Conservation (phyloP, 768 basidiomycete species). For the Amanita pseudoporphyria region DNA sequence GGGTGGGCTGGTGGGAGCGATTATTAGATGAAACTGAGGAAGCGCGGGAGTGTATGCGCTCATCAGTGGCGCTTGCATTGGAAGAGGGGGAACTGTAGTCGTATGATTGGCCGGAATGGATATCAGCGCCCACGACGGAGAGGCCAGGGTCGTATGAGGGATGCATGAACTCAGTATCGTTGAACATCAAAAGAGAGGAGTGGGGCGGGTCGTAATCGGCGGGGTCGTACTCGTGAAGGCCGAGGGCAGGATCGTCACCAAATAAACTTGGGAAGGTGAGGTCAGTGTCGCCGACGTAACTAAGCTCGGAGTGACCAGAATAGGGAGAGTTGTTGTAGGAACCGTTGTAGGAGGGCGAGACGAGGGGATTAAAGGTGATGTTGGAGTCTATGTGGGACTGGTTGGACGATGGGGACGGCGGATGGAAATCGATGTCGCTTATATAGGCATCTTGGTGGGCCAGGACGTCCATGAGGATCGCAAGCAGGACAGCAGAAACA, state of each 20-base stretch:
- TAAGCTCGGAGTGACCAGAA: constrained; percentile 60
- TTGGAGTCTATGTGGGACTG: constrained; percentile 16
- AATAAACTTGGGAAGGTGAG: constrained; percentile 34
- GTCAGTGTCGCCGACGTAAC: constrained; percentile 39
- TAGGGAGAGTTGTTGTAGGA: constrained; percentile 68
- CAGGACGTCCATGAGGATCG: neutral
- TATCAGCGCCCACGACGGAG: constrained; percentile 9
- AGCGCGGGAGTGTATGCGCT: constrained; percentile 45
- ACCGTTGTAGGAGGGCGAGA: constrained; percentile 44
- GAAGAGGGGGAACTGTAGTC: constrained; percentile 60
- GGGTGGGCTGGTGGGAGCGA: constrained; percentile 16
- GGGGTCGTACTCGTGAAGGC: constrained; percentile 56
- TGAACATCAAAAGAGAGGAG: constrained; percentile 48
- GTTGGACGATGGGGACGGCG: constrained; percentile 16
- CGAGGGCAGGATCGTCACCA: constrained; percentile 29
- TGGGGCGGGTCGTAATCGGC: constrained; percentile 59
- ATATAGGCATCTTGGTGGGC: constrained; percentile 1
- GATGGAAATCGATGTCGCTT: constrained; percentile 19
- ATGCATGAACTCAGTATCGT: constrained; percentile 37
- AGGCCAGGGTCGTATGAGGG: constrained; percentile 16
- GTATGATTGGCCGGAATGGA: constrained; percentile 27
- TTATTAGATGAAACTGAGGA: constrained; percentile 59
- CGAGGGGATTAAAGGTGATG: constrained; percentile 18
- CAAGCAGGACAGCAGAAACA: neutral
- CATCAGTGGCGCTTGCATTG: constrained; percentile 37